Percentiles rank a stretch among this genome's conserved stretches.
Evolutionary conservation across 805 yeast genomes (phyloP).

Genomic region (Zygosaccharomyces kombuchaensis): DNA sequence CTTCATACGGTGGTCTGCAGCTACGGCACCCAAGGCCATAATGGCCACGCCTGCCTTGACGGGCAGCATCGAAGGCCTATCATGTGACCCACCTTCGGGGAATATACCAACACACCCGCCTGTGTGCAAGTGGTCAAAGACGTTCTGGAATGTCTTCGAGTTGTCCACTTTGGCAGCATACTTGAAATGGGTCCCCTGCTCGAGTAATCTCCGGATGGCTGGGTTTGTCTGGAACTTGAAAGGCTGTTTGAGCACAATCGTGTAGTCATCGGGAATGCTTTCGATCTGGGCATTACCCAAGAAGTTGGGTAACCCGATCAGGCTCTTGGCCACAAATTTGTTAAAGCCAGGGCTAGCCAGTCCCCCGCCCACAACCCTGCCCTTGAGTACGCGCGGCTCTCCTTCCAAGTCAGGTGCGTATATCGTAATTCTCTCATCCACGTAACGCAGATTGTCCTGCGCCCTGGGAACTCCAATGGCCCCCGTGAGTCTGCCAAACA

Average conservation of each 20-base stretch:
- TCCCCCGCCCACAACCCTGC: conserved; percentile 39
- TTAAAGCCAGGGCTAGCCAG: conserved; percentile 55
- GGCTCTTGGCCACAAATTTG: conserved; percentile 53
- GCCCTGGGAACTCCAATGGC: conserved; percentile 89
- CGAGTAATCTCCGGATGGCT: conserved; percentile 41
- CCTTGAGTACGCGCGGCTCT: conserved; percentile 51
- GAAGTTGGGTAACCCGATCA: conserved; percentile 71
- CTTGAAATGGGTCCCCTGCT: conserved; percentile 60
- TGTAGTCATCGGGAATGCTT: conserved; percentile 66
- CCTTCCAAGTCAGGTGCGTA: conserved; percentile 45
- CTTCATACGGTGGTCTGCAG: conserved; percentile 64
- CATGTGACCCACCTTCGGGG: conserved; percentile 98
- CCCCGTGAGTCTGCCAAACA: conserved; percentile 65
- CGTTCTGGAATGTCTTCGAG: conserved; percentile 71
- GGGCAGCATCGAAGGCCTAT: conserved; percentile 84
- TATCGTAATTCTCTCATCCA: conserved; percentile 58
- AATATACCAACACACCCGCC: conserved; percentile 85
- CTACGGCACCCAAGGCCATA: conserved; percentile 94
- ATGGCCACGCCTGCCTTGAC: conserved; percentile 96
- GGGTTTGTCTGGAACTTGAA: conserved; percentile 52
- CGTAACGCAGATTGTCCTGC: conserved; percentile 72
- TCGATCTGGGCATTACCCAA: conserved; percentile 72
- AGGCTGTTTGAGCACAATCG: conserved; percentile 60
- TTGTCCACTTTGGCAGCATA: conserved; percentile 82
- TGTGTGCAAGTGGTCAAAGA: conserved; percentile 72